These are phyloP conservation scores for Porogramme epimiltina DNA, from an alignment of 1,284 basidiomycete genomes.

Conservation along the genomic window DNA sequence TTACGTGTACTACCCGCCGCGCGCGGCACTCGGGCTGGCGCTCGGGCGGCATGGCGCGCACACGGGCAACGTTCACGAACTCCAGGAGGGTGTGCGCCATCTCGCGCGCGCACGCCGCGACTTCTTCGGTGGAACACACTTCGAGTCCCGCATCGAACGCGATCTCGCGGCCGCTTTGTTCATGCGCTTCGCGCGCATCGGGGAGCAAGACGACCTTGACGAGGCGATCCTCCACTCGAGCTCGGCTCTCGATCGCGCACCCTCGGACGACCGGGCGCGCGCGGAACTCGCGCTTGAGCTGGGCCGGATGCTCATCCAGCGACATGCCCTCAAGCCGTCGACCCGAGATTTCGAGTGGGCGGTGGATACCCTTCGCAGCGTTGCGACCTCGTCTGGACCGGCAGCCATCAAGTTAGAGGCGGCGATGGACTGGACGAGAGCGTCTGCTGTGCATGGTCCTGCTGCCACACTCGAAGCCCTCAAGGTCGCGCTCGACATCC, in stretches of 20 bases:
- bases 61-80: neutral
- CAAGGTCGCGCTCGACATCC: slow-evolving; percentile 6
- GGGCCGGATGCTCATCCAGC: neutral
- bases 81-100: slow-evolving; percentile 5
- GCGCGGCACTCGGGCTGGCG: slow-evolving; percentile 1
- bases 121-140: slow-evolving; percentile 2
- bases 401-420: slow-evolving; percentile 4
- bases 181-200: slow-evolving; percentile 1
- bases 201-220: slow-evolving; percentile 4
- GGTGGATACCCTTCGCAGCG: neutral
- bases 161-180: slow-evolving; percentile 6
- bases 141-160: slow-evolving; percentile 10
- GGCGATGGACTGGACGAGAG: slow-evolving; percentile 7
- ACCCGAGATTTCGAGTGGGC: neutral
- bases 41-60: slow-evolving; percentile 1
- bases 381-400: neutral
- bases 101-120: neutral
- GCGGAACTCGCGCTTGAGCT: neutral
- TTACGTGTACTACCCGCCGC: slow-evolving; percentile 1
- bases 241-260: slow-evolving; percentile 2
- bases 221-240: slow-evolving; percentile 3
- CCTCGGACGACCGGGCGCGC: slow-evolving; percentile 1
- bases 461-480: slow-evolving; percentile 1
- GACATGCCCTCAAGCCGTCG: neutral
- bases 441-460: neutral